These are phyloP conservation scores for Aspergillus sparsus DNA, from an alignment of 495 filamentous ascomycete genomes.

Conservation along the genomic window DNA sequence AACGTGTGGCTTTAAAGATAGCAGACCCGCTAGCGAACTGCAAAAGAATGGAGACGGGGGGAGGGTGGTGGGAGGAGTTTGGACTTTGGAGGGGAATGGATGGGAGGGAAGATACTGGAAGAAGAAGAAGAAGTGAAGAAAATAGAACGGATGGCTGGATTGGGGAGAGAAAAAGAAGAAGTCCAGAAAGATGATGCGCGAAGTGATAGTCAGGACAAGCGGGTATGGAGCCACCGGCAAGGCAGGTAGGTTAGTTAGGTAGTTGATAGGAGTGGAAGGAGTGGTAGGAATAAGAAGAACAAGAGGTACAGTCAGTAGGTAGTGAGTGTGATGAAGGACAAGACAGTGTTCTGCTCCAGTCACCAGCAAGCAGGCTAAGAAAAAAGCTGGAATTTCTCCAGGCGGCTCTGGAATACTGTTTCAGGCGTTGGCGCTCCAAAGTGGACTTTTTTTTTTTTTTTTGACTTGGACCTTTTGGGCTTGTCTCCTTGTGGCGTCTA, in stretches of 20 bases:
- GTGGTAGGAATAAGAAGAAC: constrained; percentile 1
- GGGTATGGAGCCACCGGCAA: constrained; percentile 2
- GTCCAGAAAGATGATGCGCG: constrained; percentile 7
- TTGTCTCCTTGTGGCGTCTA: constrained; percentile 32
- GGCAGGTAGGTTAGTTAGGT: background rate
- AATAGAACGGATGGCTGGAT: constrained; percentile 16
- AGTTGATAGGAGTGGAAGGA: too few relatives aligned
- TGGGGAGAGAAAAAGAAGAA: constrained; percentile 5
- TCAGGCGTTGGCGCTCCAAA: constrained; percentile 20
- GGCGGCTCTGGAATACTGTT: constrained; percentile 28
- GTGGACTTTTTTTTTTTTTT: constrained; percentile 13
- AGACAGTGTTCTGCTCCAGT: constrained; percentile 1
- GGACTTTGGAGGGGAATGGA: constrained; percentile 3
- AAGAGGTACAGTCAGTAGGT: constrained; percentile 4
- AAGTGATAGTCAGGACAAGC: constrained; percentile 2
- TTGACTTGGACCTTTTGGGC: constrained; percentile 19
- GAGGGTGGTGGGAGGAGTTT: constrained; percentile 4
- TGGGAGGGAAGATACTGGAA: background rate
- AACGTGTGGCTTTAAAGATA: constrained; percentile 33
- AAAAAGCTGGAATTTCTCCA: constrained; percentile 24
- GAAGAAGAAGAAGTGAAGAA: constrained; percentile 22
- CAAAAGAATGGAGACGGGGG: constrained; percentile 18
- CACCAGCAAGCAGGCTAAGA: background rate
- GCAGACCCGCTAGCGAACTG: constrained; percentile 31
- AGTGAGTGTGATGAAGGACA: constrained; percentile 4